Percentiles rank a stretch among this genome's conserved stretches.
Evolutionary conservation across 1,284 basidiomycete species (phyloP).

Genomic region (Cystobasidiaceae sp.): DNA sequence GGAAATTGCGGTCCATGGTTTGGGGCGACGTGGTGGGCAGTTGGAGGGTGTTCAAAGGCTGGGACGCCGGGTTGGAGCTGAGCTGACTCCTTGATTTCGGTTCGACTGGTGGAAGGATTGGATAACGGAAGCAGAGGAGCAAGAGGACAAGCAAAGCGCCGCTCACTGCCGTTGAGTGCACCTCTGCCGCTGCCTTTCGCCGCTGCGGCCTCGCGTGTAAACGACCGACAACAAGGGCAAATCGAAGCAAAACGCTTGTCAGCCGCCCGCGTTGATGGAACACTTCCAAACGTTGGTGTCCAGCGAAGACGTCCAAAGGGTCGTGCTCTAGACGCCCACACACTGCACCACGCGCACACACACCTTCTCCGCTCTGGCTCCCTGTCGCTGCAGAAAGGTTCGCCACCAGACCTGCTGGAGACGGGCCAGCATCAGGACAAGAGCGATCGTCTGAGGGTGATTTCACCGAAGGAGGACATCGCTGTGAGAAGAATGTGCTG

Average conservation of each 20-base stretch:
- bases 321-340: background rate
- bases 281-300: no score
- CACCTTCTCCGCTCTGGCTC: background rate
- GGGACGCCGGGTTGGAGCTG: no score
- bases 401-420: no score
- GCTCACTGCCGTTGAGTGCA: no score
- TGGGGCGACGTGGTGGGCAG: background rate
- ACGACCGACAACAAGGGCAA: no score
- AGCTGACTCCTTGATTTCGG: no score
- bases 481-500: no score
- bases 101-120: background rate
- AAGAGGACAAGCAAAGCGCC: background rate
- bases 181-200: no score
- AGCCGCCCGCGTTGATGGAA: background rate
- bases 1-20: conserved; percentile 40
- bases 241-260: background rate
- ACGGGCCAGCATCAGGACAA: background rate
- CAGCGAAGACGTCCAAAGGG: background rate
- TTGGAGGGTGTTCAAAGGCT: background rate
- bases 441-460: background rate
- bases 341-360: background rate
- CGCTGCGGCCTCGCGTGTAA: no score
- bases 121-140: background rate
- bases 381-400: background rate
- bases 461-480: no score